phyloP scores from a whole-genome alignment of 2,329 filamentous ascomycete genomes.

The Aspergillus sergii region DNA sequence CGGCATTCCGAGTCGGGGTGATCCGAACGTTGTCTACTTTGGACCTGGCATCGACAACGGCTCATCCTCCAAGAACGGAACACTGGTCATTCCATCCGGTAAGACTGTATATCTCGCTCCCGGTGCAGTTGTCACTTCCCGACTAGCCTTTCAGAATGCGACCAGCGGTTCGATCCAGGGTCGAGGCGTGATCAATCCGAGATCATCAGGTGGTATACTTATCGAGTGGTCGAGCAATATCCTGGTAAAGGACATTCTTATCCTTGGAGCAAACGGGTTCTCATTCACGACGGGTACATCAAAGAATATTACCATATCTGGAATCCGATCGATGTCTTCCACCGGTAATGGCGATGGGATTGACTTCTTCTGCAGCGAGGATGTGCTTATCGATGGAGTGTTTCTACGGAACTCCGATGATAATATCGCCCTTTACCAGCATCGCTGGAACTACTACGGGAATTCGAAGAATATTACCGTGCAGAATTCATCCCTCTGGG shows the following conservation, averaged over 20 bases:
- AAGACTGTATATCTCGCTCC: neutral
- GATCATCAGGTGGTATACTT: neutral
- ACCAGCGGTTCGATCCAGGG: slow-evolving; percentile 6
- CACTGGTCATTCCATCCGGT: neutral
- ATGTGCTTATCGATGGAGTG: slow-evolving; percentile 30
- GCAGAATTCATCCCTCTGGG: slow-evolving; percentile 31
- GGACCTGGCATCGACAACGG: slow-evolving; percentile 1
- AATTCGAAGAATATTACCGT: slow-evolving; percentile 37
- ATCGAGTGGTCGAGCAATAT: slow-evolving; percentile 4
- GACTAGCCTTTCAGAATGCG: neutral
- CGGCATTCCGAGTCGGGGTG: neutral
- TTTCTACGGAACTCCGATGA: slow-evolving; percentile 45
- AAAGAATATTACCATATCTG: neutral
- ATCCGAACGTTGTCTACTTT: slow-evolving; percentile 1
- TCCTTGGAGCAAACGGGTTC: slow-evolving; percentile 3
- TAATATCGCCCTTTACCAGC: slow-evolving; percentile 28
- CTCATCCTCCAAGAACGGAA: neutral
- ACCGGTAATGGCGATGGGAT: slow-evolving; percentile 26
- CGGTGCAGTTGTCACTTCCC: neutral
- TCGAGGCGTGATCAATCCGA: neutral
- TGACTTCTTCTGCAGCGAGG: slow-evolving; percentile 17
- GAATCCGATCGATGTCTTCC: slow-evolving; percentile 27
- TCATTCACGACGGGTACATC: slow-evolving; percentile 1
- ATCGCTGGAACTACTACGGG: slow-evolving; percentile 6
- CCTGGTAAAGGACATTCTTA: neutral